Evolutionary conservation across 2,329 filamentous ascomycete species (phyloP), one percentile per base, ranked within the genome.

Genomic region (Aspergillus proliferans): DNA sequence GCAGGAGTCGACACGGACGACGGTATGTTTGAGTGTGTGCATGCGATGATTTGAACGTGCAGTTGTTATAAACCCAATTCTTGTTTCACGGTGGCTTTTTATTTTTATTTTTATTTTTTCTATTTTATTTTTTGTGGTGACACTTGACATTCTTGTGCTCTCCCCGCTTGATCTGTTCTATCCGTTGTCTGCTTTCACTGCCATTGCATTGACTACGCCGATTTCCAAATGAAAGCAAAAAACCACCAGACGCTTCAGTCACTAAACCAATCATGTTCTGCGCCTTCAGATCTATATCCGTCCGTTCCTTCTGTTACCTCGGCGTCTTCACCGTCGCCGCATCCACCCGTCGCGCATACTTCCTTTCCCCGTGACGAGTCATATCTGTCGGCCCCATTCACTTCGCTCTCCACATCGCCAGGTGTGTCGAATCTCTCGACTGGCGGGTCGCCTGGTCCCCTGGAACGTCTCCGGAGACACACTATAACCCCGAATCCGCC

Each of bases 1-100:
- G 69, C 69, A 67, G 64, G 63, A 67, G 68, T 69, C 69, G 67
- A 72, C 62, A 71, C 70, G 70, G 71, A 72, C 70, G 66, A 71
- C 72, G 58, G 53, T 34, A 34, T 26, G 22, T 48, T 51, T 21
- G 26, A 10, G 26, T 30, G 26, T 30, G 26, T 30, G 26, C 26
- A 30, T 30, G 26, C 26, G 26, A 30, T 30, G 26, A 12, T 30
- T 30, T 30, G 26, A 30, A 30, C 10, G 4, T 30, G 10, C 26
- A 30, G 10, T 30, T 30, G 26, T 9, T 12, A 30, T 30, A 30
- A 30, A 12, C 26, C 26, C 26, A 30, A 30, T 30, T 30, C 9
- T 30, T 30, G 26, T 30, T 30, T 12, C 10, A 12, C 26, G 26
- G 10, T 12, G 26, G 26, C 26, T 30, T 30, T 30, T 12, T 12